phyloP scores from a whole-genome alignment of 2,329 filamentous ascomycete genomes.

The Fusarium brachygibbosum region DNA sequence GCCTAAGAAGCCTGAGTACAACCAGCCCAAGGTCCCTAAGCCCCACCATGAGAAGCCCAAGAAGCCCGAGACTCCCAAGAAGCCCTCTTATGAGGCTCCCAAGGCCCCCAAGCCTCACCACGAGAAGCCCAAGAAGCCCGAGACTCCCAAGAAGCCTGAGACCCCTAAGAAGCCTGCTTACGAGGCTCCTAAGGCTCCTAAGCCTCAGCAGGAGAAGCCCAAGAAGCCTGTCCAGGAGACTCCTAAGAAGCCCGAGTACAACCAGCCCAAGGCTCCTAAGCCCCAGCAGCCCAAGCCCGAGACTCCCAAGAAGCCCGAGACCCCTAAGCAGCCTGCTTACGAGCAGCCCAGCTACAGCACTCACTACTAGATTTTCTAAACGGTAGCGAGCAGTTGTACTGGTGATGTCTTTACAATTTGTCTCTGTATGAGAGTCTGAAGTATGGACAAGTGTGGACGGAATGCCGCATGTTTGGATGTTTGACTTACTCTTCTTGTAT shows the following conservation, averaged over 20 bases:
- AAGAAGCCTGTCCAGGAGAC: not conserved
- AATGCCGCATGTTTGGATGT: conserved; percentile 4
- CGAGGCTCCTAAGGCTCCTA: not conserved
- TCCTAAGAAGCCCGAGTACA: not conserved
- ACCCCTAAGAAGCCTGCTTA: not conserved
- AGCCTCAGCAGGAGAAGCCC: not conserved
- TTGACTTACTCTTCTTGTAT: conserved; percentile 18
- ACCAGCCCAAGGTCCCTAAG: not conserved
- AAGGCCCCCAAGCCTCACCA: not conserved
- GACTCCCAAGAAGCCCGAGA: not conserved
- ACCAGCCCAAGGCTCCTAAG: not conserved
- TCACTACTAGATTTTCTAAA: not conserved
- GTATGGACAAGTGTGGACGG: not conserved
- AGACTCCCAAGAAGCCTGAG: not conserved
- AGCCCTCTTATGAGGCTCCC: not conserved
- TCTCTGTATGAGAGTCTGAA: not conserved
- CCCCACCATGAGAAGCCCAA: conserved; percentile 1
- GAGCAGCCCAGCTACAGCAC: not conserved
- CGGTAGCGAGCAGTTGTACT: no score
- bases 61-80: not conserved
- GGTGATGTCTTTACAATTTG: not conserved
- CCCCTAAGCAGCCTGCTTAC: not conserved
- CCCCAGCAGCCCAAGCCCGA: not conserved
- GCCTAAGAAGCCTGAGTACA: not conserved
- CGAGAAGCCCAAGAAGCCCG: not conserved